Base-by-base conservation (phyloP, 768 basidiomycete genomes). In the Termitomyces bulborhizus region DNA sequence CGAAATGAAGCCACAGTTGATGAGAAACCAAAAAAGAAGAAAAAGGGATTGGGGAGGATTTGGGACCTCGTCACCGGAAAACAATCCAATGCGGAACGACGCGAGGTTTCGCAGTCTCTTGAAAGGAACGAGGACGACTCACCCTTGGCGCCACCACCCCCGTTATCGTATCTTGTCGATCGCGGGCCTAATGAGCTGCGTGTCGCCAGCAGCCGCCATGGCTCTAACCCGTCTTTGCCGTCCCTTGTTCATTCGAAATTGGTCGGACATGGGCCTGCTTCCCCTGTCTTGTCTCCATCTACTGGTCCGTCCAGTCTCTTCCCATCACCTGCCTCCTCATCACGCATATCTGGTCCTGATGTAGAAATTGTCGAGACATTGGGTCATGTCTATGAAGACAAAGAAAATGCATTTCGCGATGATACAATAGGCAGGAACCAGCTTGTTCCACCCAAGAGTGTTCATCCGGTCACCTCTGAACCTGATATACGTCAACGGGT, bases 111-210 rank as follows among this genome's bases (percentile, higher is more conserved):
- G 6, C 76, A 74, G 15, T 73, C 72, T 12, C 54, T 70, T 26
- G 80, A 76, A 57, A 76, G 68, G 40, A 68, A 65, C 42, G 86
- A 90, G 3, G 90, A 93, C 62, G 83, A 89, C 60, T 68, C 77
- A 8, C 93, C 91, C 3, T 74, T 97, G 40, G 85, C 89, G 3
- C 96, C 95, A 0, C 96, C 96, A 3, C 96, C 96, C 4, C 88
- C 93, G 4, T 66, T 98, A 51, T 92, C 92, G 0, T 95, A 93
- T 71, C 79, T 98, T 46, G 92, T 93, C 57, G 76, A 79, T 54
- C 79, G 79, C 41, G 76, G 79, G n/a, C 79, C 82, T 43, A 74
- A 75, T 32, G 76, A 82, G 15, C 59, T 73, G 42, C 66, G 68
- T 29, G 47, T 65, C 32, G 53, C 59, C 34, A 69, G 72, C 45